A percentile compares a stretch with the other conserved stretches of the same genome.
phyloP scores from a whole-genome alignment of 805 yeast species.

The Ogataea corticis region DNA sequence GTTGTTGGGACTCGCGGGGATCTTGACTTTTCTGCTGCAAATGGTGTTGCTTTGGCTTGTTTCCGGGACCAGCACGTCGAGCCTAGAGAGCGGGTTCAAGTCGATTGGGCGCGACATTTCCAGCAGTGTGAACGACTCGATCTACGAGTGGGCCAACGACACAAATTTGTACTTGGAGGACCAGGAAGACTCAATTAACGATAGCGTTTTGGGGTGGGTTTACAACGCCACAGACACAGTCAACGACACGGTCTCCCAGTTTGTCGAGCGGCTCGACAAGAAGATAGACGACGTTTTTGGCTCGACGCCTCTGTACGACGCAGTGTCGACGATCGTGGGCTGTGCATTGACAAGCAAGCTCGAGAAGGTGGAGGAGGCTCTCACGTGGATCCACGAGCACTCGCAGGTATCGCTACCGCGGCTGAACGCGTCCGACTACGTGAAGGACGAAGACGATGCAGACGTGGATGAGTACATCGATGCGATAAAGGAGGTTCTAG shows the following conservation, averaged over 20 bases:
- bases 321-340: constrained; percentile 66
- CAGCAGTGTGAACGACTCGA: constrained; percentile 32
- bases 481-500: constrained; percentile 28
- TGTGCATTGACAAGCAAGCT: constrained; percentile 82
- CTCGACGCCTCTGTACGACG: constrained; percentile 62
- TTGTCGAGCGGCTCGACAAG: constrained; percentile 58
- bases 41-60: constrained; percentile 40
- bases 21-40: constrained; percentile 56
- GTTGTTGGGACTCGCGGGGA: constrained; percentile 56
- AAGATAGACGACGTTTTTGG: constrained; percentile 63
- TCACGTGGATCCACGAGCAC: constrained; percentile 74
- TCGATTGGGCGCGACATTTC: constrained; percentile 15
- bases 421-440: constrained; percentile 27
- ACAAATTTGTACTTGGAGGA: constrained; percentile 55
- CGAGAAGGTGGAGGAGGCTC: constrained; percentile 61
- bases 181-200: constrained; percentile 57
- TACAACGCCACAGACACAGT: constrained; percentile 55
- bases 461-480: constrained; percentile 16
- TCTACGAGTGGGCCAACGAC: constrained; percentile 50
- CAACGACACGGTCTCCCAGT: constrained; percentile 58
- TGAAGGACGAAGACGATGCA: constrained; percentile 10
- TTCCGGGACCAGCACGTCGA: constrained; percentile 10
- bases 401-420: constrained; percentile 60
- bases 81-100: constrained; percentile 12
- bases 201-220: constrained; percentile 66